These are phyloP conservation scores for Leccinum holopus DNA, from an alignment of 1,284 basidiomycete genomes.

Conservation along the genomic window DNA sequence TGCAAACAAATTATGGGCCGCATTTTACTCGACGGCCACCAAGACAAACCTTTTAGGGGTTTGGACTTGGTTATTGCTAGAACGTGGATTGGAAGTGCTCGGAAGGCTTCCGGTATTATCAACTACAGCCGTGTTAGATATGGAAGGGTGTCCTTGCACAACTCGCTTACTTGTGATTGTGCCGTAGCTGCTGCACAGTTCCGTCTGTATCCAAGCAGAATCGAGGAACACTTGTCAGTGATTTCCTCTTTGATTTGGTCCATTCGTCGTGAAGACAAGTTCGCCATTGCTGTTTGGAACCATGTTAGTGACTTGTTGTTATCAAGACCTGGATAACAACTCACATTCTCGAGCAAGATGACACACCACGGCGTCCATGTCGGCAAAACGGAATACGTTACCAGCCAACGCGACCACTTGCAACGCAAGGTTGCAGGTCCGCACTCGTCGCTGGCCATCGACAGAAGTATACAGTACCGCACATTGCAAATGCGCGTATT, in stretches of 20 bases:
- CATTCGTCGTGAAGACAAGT: constrained; percentile 62
- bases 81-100: constrained; percentile 82
- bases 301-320: neutral
- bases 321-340: constrained; percentile 16
- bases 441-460: constrained; percentile 80
- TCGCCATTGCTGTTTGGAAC: constrained; percentile 59
- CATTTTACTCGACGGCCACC: constrained; percentile 4
- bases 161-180: constrained; percentile 67
- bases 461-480: constrained; percentile 88
- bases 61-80: constrained; percentile 90
- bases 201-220: constrained; percentile 86
- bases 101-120: constrained; percentile 94
- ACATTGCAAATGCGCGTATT: constrained; percentile 85
- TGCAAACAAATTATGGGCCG: constrained; percentile 33
- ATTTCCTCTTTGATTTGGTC: constrained; percentile 80
- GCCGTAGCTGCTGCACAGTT: constrained; percentile 87
- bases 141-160: neutral
- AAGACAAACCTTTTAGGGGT: constrained; percentile 75
- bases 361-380: constrained; percentile 83
- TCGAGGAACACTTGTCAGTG: constrained; percentile 81
- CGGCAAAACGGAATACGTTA: constrained; percentile 91
- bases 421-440: constrained; percentile 83
- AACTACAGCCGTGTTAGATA: constrained; percentile 49
- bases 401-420: constrained; percentile 83
- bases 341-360: constrained; percentile 80